Conservation (phyloP, 805 yeast genomes). For the Kodamaea jinghongensis region DNA sequence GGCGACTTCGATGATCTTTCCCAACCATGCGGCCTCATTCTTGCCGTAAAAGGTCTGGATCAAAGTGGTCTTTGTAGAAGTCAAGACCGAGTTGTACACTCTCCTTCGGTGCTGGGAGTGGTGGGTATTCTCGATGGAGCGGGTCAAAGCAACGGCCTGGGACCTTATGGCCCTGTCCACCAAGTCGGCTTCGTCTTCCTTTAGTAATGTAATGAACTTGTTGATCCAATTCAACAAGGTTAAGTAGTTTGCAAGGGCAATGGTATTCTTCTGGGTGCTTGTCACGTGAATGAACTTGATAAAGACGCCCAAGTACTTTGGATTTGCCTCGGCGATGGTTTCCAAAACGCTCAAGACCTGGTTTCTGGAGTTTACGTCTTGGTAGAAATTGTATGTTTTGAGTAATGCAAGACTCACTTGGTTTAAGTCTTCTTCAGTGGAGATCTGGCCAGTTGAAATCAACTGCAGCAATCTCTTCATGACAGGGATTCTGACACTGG, state of each 20-base stretch:
- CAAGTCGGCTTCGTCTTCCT: constrained; percentile 10
- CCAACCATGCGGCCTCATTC: constrained; percentile 2
- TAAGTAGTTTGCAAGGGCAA: constrained; percentile 56
- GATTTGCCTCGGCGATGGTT: constrained; percentile 29
- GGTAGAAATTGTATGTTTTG: constrained; percentile 49
- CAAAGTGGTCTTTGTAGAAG: constrained; percentile 28
- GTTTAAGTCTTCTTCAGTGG: constrained; percentile 23
- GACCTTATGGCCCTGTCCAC: constrained; percentile 25
- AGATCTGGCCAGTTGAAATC: constrained; percentile 7
- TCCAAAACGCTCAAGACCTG: constrained; percentile 41
- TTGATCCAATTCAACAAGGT: constrained; percentile 59
- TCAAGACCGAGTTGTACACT: constrained; percentile 26
- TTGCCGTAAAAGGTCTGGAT: constrained; percentile 9
- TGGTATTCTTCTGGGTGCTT: constrained; percentile 25
- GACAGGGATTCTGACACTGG: constrained; percentile 32
- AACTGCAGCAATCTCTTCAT: constrained; percentile 25
- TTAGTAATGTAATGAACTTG: constrained; percentile 21
- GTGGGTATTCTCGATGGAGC: constrained; percentile 3
- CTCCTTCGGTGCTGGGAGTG: constrained; percentile 17
- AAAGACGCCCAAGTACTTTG: constrained; percentile 34
- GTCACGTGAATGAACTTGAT: constrained; percentile 38
- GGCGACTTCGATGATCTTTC: constrained; percentile 3
- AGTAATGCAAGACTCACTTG: constrained; percentile 32
- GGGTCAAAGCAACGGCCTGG: constrained; percentile 38
- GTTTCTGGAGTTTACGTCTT: constrained; percentile 48